Conservation (phyloP, 345 rosid species). For the Citrus trifoliata region DNA sequence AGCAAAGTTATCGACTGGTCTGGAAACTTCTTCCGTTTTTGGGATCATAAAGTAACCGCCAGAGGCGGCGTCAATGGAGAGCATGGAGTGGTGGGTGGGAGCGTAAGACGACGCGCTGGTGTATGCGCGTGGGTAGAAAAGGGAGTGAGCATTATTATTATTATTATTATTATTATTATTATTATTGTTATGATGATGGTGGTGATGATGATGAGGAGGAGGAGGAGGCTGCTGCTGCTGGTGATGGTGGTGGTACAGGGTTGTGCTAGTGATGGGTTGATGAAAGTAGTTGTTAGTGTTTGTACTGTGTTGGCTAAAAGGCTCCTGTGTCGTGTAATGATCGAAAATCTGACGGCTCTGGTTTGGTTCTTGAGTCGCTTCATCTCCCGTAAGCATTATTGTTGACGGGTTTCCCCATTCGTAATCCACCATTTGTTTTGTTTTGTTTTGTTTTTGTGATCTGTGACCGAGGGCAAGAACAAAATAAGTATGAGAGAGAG, state of each 20-base stretch:
- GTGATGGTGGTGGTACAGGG: constrained; percentile 36
- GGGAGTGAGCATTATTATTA: constrained; percentile 11
- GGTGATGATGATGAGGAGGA: neutral
- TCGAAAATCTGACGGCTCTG: constrained; percentile 52
- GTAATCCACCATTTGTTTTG: constrained; percentile 69
- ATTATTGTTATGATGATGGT: neutral
- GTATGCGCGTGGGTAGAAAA: constrained; percentile 55
- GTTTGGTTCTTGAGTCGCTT: constrained; percentile 39
- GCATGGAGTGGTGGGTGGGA: constrained; percentile 30
- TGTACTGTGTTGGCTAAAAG: constrained; percentile 26
- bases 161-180: neutral
- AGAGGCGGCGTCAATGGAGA: constrained; percentile 38
- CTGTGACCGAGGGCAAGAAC: neutral
- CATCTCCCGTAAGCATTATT: constrained; percentile 43
- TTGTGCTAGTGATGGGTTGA: constrained; percentile 22
- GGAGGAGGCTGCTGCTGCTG: constrained; percentile 32
- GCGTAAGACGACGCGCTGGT: constrained; percentile 31
- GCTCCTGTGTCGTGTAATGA: constrained; percentile 34
- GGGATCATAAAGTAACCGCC: constrained; percentile 55
- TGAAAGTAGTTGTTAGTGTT: constrained; percentile 14
- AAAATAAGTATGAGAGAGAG: neutral
- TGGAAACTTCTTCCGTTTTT: constrained; percentile 64
- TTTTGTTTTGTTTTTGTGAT: neutral
- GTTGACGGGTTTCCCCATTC: constrained; percentile 77
- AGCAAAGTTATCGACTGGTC: constrained; percentile 39